phyloP scores from a whole-genome alignment of 371 early-diverging fungal species.

The Apophysomyces elegans region DNA sequence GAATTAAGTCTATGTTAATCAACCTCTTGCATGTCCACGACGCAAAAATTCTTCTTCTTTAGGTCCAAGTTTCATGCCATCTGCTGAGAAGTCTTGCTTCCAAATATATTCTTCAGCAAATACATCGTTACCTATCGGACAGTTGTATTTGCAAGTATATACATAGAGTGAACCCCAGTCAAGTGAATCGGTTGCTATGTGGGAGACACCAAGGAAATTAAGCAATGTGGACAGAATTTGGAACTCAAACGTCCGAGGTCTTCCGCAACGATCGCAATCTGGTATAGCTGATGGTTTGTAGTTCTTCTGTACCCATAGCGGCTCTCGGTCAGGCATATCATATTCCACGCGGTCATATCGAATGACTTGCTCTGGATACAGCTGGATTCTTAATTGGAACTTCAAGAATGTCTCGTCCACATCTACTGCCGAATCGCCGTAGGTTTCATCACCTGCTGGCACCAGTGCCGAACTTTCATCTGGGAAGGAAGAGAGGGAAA shows the following conservation, averaged over 20 bases:
- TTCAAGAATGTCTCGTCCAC: conserved; percentile 90
- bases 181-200: conserved; percentile 70
- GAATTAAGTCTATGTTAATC: not conserved
- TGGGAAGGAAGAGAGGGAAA: not conserved
- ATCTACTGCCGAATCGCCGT: conserved; percentile 80
- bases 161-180: conserved; percentile 94
- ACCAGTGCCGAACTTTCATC: conserved; percentile 51
- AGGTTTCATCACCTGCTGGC: conserved; percentile 69
- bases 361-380: conserved; percentile 86
- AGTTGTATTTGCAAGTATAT: conserved; percentile 88
- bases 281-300: conserved; percentile 72
- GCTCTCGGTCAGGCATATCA: conserved; percentile 61
- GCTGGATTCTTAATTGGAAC: conserved; percentile 86
- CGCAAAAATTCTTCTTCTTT: not conserved
- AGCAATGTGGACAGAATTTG: conserved; percentile 84
- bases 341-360: conserved; percentile 82
- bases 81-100: conserved; percentile 74
- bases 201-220: conserved; percentile 78
- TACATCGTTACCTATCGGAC: conserved; percentile 55
- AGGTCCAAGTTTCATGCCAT: conserved; percentile 59
- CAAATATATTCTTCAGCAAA: conserved; percentile 71
- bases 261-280: conserved; percentile 78
- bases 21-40: not conserved
- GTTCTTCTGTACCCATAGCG: conserved; percentile 82
- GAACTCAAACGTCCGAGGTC: conserved; percentile 86